These are phyloP conservation scores for Yamadazyma friedrichii DNA, from an alignment of 1,139 yeast genomes.

Conservation along the genomic window DNA sequence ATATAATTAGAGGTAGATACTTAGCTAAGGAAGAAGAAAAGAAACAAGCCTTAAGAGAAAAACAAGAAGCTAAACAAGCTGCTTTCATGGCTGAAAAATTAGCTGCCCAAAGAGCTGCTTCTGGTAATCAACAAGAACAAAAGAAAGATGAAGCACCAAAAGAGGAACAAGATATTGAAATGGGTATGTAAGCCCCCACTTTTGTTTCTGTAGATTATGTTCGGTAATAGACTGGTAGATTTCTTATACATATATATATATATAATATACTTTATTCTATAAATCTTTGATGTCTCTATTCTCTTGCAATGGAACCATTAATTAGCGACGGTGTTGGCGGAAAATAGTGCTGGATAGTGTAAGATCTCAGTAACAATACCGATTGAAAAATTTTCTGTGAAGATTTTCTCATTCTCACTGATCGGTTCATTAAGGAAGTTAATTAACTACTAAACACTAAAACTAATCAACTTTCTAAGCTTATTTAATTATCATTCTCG, in stretches of 20 bases:
- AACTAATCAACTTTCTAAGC: too few species aligned
- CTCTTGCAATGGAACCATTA: too few species aligned
- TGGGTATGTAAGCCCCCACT: slow-evolving; percentile 23
- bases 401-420: slow-evolving; percentile 2
- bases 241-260: neutral
- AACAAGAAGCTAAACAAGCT: slow-evolving; percentile 84
- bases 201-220: neutral
- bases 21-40: slow-evolving; percentile 93
- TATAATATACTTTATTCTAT: neutral
- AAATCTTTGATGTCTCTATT: too few species aligned
- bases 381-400: slow-evolving; percentile 3
- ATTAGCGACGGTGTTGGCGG: too few species aligned
- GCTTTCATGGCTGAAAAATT: slow-evolving; percentile 89
- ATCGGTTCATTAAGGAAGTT: slow-evolving; percentile 1
- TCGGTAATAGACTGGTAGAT: neutral
- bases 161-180: slow-evolving; percentile 39
- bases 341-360: too few species aligned
- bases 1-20: slow-evolving; percentile 93
- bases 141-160: slow-evolving; percentile 23
- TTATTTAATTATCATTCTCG: too few species aligned
- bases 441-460: too few species aligned
- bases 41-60: slow-evolving; percentile 82
- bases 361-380: neutral
- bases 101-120: slow-evolving; percentile 71
- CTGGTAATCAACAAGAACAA: slow-evolving; percentile 20